Evolutionary conservation across 1,284 basidiomycete genomes (phyloP), one percentile per base, ranked within the genome.

Genomic region (Leccinum fuscescens): DNA sequence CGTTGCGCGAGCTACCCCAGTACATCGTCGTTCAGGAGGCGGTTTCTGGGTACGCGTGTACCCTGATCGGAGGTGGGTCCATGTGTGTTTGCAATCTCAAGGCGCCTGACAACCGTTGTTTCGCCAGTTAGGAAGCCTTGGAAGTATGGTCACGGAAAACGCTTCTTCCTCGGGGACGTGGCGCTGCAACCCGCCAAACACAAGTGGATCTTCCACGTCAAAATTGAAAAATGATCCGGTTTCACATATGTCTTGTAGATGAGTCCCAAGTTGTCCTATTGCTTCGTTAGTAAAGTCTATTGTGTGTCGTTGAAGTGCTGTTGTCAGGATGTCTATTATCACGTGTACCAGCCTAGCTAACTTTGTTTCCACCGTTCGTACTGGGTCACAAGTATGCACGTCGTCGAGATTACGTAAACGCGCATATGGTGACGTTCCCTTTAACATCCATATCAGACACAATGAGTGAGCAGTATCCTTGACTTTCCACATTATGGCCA

Each of bases 131-230:
- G 63, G 48, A 74, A 67, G 51, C 67, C 61, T 20, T 71, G 70
- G 72, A 63, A 49, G 44, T 74, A 71, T 24, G 70, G 72, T 20
- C 69, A 54, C 3, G 70, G 64, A 46, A 74, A 67, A 59, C 64
- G 22, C 8, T 71, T 71, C 62, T 62, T 62, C 54, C 71, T 66
- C 29, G 71, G 67, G 5, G 54, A 63, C 4, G 31, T 14, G 27
- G 20, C 27, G 5, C 48, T 71, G 49, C 65, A 56, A 51, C 44
- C 65, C 9, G 70, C 70, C n/a, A 29, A 71, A 44, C 64, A 71
- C 59, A 71, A 71, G 37, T 71, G 70, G 70, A 55, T 63, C 17
- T 71, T 71, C 37, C 56, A 37, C 59, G 58, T 71, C 27, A 59
- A 70, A 52, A 44, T 44, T 7, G 15, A 20, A 33, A 24, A 24